Base-by-base conservation (phyloP, 805 yeast genomes). In the Grigorovia transvaalensis region DNA sequence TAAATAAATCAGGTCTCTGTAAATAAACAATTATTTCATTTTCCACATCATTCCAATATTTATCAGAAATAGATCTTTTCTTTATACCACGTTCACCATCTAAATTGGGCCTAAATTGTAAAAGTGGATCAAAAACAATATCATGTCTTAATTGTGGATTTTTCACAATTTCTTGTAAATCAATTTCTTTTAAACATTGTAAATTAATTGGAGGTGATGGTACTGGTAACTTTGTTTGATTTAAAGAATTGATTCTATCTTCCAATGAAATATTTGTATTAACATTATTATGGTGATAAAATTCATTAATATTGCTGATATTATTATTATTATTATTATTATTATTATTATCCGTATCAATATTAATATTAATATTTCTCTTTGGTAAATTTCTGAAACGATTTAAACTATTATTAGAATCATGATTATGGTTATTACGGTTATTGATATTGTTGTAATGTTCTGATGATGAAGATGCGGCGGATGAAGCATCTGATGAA, bases 81-180 rank as follows among this genome's bases (percentile, higher is more conserved):
- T 89, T 76, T 54, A 81, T 76, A 29, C 95, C 96, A 49, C 96
- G 74, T 69, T 90, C 97, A 49, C 96, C 95, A 65, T 87, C 96
- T 57, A 89, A 72, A 62, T 88, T 87, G 30, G 95, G 95, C 65
- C 97, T 78, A 67, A 90, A 88, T 71, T 89, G 96, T 53, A 90
- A 73, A 62, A 86, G 87, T 17, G 96, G 95, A 70, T 90, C 96
- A 64, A 90, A 90, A 13, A 88, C 75, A 50, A 91, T 87, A 66
- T 91, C 98, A 67, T 90, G 98, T 56, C 98, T 78, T 52, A 90
- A 73, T 66, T 88, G 96, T 3, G 96, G 96, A 68, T 90, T 90
- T 63, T 86, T 87, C 58, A 90, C 74, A 50, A 91, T 90, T 63
- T 88, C 96, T 55, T 85, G 85, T 46, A 90, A 70, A 62, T 90